A percentile compares a stretch with the other conserved stretches of the same genome.
Evolutionary conservation across 176 grass and related monocot species (phyloP).

Genomic region (Triticum dicoccoides): DNA sequence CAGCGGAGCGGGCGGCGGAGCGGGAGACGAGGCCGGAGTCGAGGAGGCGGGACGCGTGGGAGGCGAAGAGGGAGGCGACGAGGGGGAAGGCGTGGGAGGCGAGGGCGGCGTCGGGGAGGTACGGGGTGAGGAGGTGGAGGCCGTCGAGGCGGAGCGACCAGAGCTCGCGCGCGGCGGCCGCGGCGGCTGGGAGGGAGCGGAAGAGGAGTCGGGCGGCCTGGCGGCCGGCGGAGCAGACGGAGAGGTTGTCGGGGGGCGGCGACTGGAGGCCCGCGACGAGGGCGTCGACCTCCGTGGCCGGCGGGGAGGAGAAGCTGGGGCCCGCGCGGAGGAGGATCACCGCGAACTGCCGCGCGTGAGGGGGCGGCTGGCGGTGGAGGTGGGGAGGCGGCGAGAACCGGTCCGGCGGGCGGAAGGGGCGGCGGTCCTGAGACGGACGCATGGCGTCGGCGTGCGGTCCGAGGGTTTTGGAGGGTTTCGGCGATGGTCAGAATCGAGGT

Average conservation of each 20-base stretch:
- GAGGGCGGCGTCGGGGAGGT: conserved; percentile 15
- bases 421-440: conserved; percentile 31
- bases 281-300: conserved; percentile 41
- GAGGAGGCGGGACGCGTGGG: conserved; percentile 50
- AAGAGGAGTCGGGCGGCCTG: conserved; percentile 44
- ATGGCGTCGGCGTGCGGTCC: conserved; percentile 9
- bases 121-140: conserved; percentile 45
- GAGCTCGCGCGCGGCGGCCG: conserved; percentile 49
- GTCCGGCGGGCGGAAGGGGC: conserved; percentile 35
- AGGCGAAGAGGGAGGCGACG: conserved; percentile 47
- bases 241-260: conserved; percentile 12
- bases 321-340: conserved; percentile 39
- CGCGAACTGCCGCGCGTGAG: conserved; percentile 11
- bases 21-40: conserved; percentile 24
- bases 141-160: conserved; percentile 68
- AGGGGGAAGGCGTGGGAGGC: conserved; percentile 28
- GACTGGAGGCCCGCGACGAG: conserved; percentile 42
- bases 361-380: background rate
- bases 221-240: conserved; percentile 37
- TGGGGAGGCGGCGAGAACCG: background rate
- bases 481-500: background rate
- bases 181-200: conserved; percentile 19
- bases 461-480: conserved; percentile 10
- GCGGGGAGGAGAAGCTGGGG: background rate
- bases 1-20: conserved; percentile 23